Conservation (phyloP, 106 monocot species). For the Acanthochlamys bracteata region DNA sequence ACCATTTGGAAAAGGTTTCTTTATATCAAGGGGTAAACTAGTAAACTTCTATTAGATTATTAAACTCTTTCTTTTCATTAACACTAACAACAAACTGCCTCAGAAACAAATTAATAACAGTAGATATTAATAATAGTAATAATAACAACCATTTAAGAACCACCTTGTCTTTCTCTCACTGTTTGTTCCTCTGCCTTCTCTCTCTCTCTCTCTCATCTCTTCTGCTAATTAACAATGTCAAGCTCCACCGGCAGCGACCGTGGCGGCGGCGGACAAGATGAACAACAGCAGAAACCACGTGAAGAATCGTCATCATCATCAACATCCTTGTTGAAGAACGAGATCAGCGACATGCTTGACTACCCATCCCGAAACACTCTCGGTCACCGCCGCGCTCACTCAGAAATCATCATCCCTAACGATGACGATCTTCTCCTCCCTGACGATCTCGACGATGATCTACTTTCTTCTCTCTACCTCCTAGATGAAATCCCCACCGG, state of each 20-base stretch:
- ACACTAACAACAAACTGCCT: too few relatives aligned
- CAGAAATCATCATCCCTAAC: constrained; percentile 73
- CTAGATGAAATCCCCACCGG: constrained; percentile 40
- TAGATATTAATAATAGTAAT: too few relatives aligned
- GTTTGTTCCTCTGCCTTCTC: neutral
- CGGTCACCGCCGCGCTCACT: constrained; percentile 72
- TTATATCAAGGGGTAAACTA: too few relatives aligned
- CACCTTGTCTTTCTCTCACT: neutral
- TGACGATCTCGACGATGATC: constrained; percentile 71
- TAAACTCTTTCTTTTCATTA: too few relatives aligned
- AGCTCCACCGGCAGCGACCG: neutral
- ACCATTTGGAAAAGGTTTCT: too few relatives aligned
- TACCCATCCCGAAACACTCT: constrained; percentile 36
- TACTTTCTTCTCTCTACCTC: constrained; percentile 63
- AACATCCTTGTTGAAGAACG: constrained; percentile 59
- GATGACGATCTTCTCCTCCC: constrained; percentile 49
- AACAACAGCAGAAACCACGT: too few relatives aligned
- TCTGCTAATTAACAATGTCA: neutral
- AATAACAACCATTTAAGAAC: too few relatives aligned
- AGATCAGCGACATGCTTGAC: constrained; percentile 73
- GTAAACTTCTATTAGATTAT: too few relatives aligned
- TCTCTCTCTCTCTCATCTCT: neutral
- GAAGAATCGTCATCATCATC: too few relatives aligned
- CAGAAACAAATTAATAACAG: too few relatives aligned
- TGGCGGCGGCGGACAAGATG: constrained; percentile 4